These are phyloP conservation scores for Arthrobotrys megalospora DNA, from an alignment of 2,329 filamentous ascomycete species.

Conservation along the genomic window DNA sequence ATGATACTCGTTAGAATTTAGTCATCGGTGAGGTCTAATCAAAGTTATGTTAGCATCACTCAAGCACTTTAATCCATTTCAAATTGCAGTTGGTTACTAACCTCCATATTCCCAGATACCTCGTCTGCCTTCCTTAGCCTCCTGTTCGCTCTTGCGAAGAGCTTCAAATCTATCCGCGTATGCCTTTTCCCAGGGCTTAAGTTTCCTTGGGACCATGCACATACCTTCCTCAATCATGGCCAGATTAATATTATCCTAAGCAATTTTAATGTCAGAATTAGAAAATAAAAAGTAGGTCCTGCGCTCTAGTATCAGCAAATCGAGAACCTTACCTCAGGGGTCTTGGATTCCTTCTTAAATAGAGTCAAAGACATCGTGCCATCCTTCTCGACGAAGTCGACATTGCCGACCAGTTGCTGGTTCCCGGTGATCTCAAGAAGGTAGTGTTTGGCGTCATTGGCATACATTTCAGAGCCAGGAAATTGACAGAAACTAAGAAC, in stretches of 20 bases:
- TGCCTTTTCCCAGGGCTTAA: slow-evolving; percentile 89
- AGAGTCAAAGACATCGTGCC: slow-evolving; percentile 88
- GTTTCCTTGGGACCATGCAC: slow-evolving; percentile 91
- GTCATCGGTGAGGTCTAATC: slow-evolving; percentile 53
- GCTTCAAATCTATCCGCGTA: slow-evolving; percentile 72
- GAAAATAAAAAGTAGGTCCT: not conserved
- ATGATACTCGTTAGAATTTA: slow-evolving; percentile 12
- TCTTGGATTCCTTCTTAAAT: slow-evolving; percentile 73
- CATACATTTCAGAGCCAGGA: slow-evolving; percentile 84
- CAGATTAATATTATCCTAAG: slow-evolving; percentile 86
- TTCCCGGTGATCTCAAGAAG: slow-evolving; percentile 79
- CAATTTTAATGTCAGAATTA: slow-evolving; percentile 64
- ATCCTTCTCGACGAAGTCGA: slow-evolving; percentile 85
- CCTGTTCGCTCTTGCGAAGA: slow-evolving; percentile 79
- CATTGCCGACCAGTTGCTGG: slow-evolving; percentile 86
- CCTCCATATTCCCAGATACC: slow-evolving; percentile 99
- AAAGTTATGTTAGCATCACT: slow-evolving; percentile 7
- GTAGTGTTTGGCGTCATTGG: slow-evolving; percentile 82
- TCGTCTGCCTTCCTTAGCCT: slow-evolving; percentile 81
- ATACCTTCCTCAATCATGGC: slow-evolving; percentile 86
- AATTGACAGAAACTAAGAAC: slow-evolving; percentile 91
- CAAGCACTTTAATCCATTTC: not conserved
- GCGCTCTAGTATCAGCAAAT: not conserved
- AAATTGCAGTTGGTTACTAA: slow-evolving; percentile 19
- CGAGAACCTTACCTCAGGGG: slow-evolving; percentile 32